Percentiles rank a stretch among this genome's conserved stretches.
Conservation (phyloP, 345 rosid genomes). For the Conringia planisiliqua region DNA sequence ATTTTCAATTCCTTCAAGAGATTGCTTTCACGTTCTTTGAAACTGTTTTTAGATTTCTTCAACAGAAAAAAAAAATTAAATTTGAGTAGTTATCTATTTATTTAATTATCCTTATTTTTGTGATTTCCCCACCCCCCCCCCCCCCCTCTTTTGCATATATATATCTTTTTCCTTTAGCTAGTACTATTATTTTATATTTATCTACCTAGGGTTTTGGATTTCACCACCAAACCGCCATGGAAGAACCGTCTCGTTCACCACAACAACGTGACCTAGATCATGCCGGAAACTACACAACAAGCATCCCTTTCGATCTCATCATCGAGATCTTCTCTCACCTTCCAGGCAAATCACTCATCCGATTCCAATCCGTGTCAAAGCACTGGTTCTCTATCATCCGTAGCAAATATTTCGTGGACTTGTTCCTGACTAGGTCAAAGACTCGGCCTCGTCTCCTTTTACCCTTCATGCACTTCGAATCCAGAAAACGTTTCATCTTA, state of each 20-base stretch:
- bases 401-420: background rate
- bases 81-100: no score
- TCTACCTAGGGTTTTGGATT: background rate
- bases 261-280: background rate
- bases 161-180: background rate
- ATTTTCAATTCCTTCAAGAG: no score
- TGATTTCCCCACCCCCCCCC: no score
- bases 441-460: conserved; percentile 7
- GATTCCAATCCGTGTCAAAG: background rate
- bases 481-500: background rate
- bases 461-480: background rate
- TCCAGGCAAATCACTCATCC: background rate
- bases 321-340: background rate
- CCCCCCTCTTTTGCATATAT: background rate
- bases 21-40: no score
- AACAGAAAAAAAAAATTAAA: no score
- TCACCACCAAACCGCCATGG: background rate
- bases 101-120: background rate
- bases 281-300: background rate
- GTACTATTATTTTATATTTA: no score
- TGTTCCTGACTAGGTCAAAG: background rate
- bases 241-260: background rate
- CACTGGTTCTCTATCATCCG: background rate
- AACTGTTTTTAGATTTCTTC: no score
- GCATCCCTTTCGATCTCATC: background rate